phyloP scores from a whole-genome alignment of 345 rosid genomes.

The Anacardium occidentale region DNA sequence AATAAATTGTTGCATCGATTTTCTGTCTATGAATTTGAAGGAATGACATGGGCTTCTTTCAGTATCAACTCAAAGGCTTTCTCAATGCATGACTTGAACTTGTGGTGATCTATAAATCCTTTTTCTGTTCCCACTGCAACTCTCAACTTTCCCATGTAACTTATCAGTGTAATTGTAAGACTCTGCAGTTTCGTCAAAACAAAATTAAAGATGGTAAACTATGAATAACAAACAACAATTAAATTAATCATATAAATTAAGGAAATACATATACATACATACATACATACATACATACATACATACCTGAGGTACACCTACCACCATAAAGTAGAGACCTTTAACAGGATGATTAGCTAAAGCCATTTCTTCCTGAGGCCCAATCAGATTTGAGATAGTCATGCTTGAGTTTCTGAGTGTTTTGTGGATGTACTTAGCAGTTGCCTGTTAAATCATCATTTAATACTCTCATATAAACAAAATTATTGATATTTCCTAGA shows the following conservation, averaged over 20 bases:
- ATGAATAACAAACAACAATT: not conserved
- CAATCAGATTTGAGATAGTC: slow-evolving; percentile 46
- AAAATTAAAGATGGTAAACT: not conserved
- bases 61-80: slow-evolving; percentile 26
- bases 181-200: slow-evolving; percentile 17
- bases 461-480: too few relatives aligned
- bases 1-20: too few relatives aligned
- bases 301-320: slow-evolving; percentile 46
- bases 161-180: slow-evolving; percentile 25
- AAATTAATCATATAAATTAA: not conserved
- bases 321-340: slow-evolving; percentile 44
- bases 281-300: too few relatives aligned
- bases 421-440: slow-evolving; percentile 33
- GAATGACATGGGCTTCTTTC: slow-evolving; percentile 14
- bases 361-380: slow-evolving; percentile 45
- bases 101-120: slow-evolving; percentile 35
- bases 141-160: slow-evolving; percentile 38
- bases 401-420: slow-evolving; percentile 53
- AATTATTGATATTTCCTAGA: too few relatives aligned
- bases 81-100: slow-evolving; percentile 23
- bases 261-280: not conserved
- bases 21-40: not conserved
- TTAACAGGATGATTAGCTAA: slow-evolving; percentile 47
- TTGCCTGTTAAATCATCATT: slow-evolving; percentile 21
- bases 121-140: slow-evolving; percentile 32